Conservation (phyloP, 73 alveolate genomes). For the Tetrahymena elliotti region DNA sequence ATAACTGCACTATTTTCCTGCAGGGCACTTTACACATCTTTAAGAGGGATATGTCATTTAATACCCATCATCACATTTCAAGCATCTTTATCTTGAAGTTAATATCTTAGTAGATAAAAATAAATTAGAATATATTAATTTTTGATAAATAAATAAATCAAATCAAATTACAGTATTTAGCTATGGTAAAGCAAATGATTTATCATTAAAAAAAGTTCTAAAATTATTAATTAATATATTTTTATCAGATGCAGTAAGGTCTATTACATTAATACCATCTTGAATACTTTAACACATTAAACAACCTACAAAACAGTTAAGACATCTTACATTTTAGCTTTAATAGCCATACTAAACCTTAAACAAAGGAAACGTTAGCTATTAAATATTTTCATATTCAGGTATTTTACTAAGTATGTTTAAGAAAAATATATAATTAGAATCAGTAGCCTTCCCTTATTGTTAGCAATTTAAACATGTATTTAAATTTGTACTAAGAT, state of each 20-base stretch:
- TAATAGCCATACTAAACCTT: background rate
- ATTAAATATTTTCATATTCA: background rate
- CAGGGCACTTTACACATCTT: background rate
- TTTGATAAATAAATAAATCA: background rate
- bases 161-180: background rate
- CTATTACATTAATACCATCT: background rate
- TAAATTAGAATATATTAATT: background rate
- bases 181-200: background rate
- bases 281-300: background rate
- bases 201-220: background rate
- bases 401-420: background rate
- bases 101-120: background rate
- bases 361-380: background rate
- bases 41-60: background rate
- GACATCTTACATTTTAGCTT: background rate
- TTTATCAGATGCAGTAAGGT: background rate
- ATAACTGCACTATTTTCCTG: background rate
- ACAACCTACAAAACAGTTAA: background rate
- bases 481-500: background rate
- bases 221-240: background rate
- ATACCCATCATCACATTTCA: background rate
- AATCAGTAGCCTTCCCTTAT: background rate
- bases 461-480: background rate
- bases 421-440: background rate
- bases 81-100: background rate